Percentiles rank a stretch among this genome's conserved stretches.
phyloP scores from a whole-genome alignment of 495 filamentous ascomycete genomes.

The Hypoxylon fuscum region DNA sequence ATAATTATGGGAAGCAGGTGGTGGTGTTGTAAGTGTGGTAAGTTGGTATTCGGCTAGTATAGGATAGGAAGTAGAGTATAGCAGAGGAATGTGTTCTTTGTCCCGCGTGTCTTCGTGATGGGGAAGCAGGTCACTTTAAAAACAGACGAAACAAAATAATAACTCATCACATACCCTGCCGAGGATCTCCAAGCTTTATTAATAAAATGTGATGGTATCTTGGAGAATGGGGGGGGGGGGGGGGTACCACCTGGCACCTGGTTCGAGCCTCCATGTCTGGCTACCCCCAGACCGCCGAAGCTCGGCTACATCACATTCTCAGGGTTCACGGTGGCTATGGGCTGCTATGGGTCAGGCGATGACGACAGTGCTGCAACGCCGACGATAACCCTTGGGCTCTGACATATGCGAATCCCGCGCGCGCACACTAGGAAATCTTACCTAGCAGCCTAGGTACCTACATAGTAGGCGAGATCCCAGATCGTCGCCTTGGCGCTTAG shows the following conservation, averaged over 20 bases:
- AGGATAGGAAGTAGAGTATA: background rate
- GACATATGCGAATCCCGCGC: background rate
- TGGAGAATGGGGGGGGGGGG: constrained; percentile 15
- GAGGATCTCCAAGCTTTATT: constrained; percentile 33
- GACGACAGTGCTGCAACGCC: constrained; percentile 37
- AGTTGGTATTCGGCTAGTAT: background rate
- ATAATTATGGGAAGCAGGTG: background rate
- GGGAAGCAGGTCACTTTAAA: constrained; percentile 26
- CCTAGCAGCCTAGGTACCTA: no score
- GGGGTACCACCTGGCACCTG: constrained; percentile 1
- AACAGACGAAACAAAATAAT: constrained; percentile 28
- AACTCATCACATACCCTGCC: constrained; percentile 29
- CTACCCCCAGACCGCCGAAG: constrained; percentile 25
- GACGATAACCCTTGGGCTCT: constrained; percentile 29
- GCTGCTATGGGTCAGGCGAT: constrained; percentile 16
- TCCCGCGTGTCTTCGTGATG: background rate
- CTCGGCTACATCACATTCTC: constrained; percentile 22
- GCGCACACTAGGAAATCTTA: no score
- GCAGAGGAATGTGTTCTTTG: constrained; percentile 20
- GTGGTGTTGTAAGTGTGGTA: constrained; percentile 1
- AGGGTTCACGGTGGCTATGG: constrained; percentile 22
- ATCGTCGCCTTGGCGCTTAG: constrained; percentile 22
- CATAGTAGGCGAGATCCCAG: constrained; percentile 11
- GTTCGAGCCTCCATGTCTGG: background rate
- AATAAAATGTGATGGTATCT: constrained; percentile 17